These are phyloP conservation scores for Rosa lucieae DNA, from an alignment of 306 rosid species.

Conservation along the genomic window DNA sequence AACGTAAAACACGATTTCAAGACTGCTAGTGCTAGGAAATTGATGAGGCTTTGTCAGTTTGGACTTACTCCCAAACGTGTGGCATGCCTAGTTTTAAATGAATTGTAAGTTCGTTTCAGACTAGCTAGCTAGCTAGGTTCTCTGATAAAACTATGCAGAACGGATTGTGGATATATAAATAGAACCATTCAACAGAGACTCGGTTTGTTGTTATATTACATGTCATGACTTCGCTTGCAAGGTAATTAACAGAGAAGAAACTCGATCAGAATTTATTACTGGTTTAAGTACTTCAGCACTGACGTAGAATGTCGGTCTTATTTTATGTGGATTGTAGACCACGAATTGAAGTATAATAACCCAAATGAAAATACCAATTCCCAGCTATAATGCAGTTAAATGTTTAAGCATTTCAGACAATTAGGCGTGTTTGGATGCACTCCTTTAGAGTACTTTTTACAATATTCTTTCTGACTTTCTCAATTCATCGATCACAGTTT, in stretches of 20 bases:
- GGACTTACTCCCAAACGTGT: neutral
- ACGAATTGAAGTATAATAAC: neutral
- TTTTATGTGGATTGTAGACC: neutral
- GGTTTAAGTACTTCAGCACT: neutral
- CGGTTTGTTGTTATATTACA: neutral
- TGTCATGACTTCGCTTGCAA: neutral
- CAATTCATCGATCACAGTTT: neutral
- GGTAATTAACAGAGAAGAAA: neutral
- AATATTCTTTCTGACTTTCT: neutral
- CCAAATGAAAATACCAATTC: neutral
- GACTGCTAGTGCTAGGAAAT: neutral
- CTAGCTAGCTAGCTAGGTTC: neutral
- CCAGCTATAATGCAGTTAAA: neutral
- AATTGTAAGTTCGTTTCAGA: neutral
- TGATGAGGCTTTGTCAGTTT: neutral
- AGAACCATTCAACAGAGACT: constrained; percentile 3
- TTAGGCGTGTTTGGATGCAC: neutral
- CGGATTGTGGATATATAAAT: neutral
- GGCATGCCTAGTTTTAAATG: neutral
- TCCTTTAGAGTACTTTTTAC: neutral
- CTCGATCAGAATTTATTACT: neutral
- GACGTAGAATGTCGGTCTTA: neutral
- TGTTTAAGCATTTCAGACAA: neutral
- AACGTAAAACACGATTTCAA: neutral
- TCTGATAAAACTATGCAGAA: neutral